phyloP scores from a whole-genome alignment of 2,329 filamentous ascomycete species.

The Neurospora sp. region DNA sequence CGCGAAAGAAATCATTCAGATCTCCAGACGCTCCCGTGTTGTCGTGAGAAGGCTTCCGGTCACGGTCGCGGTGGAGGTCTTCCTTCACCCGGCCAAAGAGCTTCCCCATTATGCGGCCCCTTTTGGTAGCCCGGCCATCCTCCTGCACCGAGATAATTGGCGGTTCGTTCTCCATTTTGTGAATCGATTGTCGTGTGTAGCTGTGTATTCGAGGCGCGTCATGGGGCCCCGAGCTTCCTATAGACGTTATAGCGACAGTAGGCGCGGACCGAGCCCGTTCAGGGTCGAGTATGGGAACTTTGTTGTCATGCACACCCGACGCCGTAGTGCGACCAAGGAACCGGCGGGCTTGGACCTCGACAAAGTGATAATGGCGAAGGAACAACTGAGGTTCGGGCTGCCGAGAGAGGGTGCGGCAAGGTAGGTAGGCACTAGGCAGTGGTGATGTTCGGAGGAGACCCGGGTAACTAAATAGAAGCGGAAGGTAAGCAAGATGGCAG shows the following conservation, averaged over 20 bases:
- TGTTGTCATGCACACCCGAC: not conserved
- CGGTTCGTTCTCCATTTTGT: slow-evolving; percentile 36
- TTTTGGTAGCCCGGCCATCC: slow-evolving; percentile 33
- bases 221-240: slow-evolving; percentile 8
- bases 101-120: slow-evolving; percentile 53
- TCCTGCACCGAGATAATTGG: slow-evolving; percentile 26
- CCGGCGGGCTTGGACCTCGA: not conserved
- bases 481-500: not conserved
- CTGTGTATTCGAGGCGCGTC: slow-evolving; percentile 8
- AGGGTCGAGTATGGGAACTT: not conserved
- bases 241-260: not conserved
- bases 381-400: not conserved
- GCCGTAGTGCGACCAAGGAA: not conserved
- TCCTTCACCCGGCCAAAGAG: slow-evolving; percentile 33
- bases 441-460: not conserved
- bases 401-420: not conserved
- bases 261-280: not conserved
- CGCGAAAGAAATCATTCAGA: slow-evolving; percentile 50
- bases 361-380: not conserved
- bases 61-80: slow-evolving; percentile 21
- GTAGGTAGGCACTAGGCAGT: not conserved
- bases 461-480: not conserved
- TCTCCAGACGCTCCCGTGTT: slow-evolving; percentile 33
- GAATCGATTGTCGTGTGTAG: slow-evolving; percentile 7
- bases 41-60: slow-evolving; percentile 27